These are phyloP conservation scores for Rhytidiadelphus loreus DNA, from an alignment of 225 moss, liverwort and hornwort species.

Conservation along the genomic window DNA sequence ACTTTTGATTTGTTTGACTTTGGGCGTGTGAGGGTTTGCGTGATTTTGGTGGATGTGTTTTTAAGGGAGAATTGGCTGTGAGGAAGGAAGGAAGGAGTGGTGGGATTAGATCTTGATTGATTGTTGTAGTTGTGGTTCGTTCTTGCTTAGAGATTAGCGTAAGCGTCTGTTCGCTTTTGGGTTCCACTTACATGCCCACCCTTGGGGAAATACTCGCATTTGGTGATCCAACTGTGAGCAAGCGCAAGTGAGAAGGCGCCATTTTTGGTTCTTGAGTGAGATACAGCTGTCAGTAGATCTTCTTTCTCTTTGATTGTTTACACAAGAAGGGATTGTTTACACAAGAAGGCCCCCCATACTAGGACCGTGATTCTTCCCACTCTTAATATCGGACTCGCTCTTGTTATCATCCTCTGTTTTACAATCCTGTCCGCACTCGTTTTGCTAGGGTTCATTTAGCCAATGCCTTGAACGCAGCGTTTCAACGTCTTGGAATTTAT, in stretches of 20 bases:
- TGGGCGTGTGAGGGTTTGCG: background rate
- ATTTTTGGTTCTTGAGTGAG: background rate
- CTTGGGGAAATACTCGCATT: background rate
- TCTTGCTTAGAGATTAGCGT: background rate
- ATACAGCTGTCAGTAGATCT: background rate
- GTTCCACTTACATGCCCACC: background rate
- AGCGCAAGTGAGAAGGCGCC: background rate
- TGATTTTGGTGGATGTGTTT: background rate
- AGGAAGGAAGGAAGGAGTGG: background rate
- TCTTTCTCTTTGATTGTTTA: no score
- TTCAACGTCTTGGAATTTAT: background rate
- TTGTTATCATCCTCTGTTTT: background rate
- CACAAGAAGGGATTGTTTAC: background rate
- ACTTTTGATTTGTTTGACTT: background rate
- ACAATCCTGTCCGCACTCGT: background rate
- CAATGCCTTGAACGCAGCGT: no score
- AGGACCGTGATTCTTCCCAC: no score
- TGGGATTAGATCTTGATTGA: background rate
- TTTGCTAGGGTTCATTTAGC: background rate
- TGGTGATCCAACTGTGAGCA: background rate
- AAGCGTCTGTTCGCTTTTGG: background rate
- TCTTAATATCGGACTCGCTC: background rate
- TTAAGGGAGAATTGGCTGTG: background rate
- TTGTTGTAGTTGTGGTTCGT: background rate
- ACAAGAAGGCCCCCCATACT: no score